A percentile compares a stretch with the other conserved stretches of the same genome.
These are phyloP conservation scores for Macadamia integrifolia DNA, from an alignment of 164 flowering plant species.

Conservation along the genomic window DNA sequence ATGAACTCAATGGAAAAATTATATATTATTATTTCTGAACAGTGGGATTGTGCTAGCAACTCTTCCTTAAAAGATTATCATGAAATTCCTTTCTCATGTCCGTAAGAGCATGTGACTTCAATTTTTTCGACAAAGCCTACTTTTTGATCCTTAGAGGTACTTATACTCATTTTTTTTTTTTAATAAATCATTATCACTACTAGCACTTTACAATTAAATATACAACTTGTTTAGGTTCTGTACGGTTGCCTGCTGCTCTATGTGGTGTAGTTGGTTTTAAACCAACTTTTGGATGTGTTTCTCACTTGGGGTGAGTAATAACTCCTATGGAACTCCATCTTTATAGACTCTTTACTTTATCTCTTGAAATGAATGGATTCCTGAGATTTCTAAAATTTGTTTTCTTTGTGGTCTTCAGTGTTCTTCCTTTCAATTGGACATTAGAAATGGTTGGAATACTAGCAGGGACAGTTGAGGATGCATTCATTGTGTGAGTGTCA, in stretches of 20 bases:
- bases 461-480: constrained; percentile 85
- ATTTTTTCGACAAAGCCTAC: no score
- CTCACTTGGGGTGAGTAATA: constrained; percentile 69
- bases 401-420: constrained; percentile 37
- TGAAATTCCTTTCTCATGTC: no score
- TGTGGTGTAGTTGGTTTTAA: constrained; percentile 93
- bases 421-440: constrained; percentile 88
- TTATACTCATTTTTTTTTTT: background rate
- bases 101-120: no score
- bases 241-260: constrained; percentile 91
- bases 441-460: constrained; percentile 92
- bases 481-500: constrained; percentile 61
- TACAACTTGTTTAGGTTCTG: constrained; percentile 55
- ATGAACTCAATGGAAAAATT: no score
- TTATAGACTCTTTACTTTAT: background rate
- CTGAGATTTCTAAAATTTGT: background rate
- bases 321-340: background rate
- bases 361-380: background rate
- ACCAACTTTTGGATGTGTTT: constrained; percentile 76
- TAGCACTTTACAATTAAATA: background rate
- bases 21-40: no score
- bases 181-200: background rate
- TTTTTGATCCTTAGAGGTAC: no score
- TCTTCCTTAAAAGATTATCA: no score
- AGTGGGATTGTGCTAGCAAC: no score